Conservation (phyloP, 345 rosid genomes). For the Bruguiera gymnorhiza region DNA sequence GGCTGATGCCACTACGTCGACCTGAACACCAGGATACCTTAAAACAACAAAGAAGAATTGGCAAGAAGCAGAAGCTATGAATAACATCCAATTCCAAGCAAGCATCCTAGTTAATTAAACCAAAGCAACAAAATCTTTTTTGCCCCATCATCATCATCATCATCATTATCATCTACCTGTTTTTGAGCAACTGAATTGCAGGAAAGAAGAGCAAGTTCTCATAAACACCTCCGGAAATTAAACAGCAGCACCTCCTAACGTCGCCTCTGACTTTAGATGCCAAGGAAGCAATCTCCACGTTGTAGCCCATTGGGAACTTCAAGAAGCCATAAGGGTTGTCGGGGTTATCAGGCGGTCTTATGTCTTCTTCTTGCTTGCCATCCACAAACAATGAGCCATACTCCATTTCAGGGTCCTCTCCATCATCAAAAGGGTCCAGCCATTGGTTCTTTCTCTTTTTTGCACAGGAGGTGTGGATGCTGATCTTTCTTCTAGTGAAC, state of each 20-base stretch:
- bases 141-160: neutral
- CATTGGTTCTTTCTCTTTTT: slow-evolving; percentile 70
- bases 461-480: slow-evolving; percentile 18
- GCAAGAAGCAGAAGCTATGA: neutral
- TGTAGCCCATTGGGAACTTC: slow-evolving; percentile 78
- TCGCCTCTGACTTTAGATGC: slow-evolving; percentile 86
- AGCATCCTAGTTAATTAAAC: neutral
- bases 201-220: slow-evolving; percentile 89
- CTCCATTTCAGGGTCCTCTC: slow-evolving; percentile 63
- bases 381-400: slow-evolving; percentile 75
- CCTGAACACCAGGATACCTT: slow-evolving; percentile 88
- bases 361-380: slow-evolving; percentile 92
- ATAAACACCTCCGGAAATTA: slow-evolving; percentile 86
- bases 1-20: slow-evolving; percentile 63
- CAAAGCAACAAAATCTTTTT: neutral
- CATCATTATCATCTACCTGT: slow-evolving; percentile 42
- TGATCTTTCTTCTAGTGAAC: slow-evolving; percentile 14
- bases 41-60: neutral
- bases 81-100: neutral
- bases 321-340: slow-evolving; percentile 83
- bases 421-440: slow-evolving; percentile 83
- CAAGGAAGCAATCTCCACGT: slow-evolving; percentile 71
- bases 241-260: slow-evolving; percentile 83
- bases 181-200: slow-evolving; percentile 74
- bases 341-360: slow-evolving; percentile 72